Percentiles rank a stretch among this genome's conserved stretches.
Conservation (phyloP, 768 basidiomycete species). For the Suillus plorans region DNA sequence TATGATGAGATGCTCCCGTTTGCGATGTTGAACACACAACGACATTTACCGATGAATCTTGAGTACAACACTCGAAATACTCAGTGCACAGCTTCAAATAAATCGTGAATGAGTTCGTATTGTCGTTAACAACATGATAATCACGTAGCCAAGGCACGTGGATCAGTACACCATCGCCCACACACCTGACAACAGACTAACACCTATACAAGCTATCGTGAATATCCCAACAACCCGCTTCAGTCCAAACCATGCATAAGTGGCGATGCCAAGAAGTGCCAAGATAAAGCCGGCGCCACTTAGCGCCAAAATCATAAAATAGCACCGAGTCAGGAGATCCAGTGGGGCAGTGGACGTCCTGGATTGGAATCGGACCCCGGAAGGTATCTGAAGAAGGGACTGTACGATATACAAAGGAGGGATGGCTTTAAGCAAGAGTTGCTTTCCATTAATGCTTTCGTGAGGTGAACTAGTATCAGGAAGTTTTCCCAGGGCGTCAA, state of each 20-base stretch:
- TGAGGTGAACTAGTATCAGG: not conserved
- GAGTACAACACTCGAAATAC: not conserved
- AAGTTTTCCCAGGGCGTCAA: not conserved
- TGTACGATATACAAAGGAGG: not conserved
- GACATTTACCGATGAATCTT: not conserved
- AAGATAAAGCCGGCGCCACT: conserved; percentile 24
- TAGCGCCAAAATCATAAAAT: conserved; percentile 24
- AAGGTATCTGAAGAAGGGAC: not conserved
- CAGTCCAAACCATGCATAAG: conserved; percentile 26
- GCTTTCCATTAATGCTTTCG: too few species aligned
- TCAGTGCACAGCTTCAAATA: not conserved
- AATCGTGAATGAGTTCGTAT: not conserved
- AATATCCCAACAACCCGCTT: conserved; percentile 26
- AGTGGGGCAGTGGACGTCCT: conserved; percentile 12
- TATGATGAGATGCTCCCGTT: too few species aligned
- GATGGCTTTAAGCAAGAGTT: not conserved
- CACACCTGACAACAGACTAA: conserved; percentile 17
- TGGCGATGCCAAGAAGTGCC: conserved; percentile 25
- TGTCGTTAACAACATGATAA: not conserved
- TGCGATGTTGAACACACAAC: too few species aligned
- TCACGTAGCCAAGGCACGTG: not conserved
- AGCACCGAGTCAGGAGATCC: conserved; percentile 25
- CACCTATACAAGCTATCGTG: conserved; percentile 25
- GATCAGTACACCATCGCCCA: conserved; percentile 23
- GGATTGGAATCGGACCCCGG: not conserved